A percentile compares a stretch with the other conserved stretches of the same genome.
Evolutionary conservation across 768 basidiomycete species (phyloP).

Genomic region (Clitopilus hobsonii): DNA sequence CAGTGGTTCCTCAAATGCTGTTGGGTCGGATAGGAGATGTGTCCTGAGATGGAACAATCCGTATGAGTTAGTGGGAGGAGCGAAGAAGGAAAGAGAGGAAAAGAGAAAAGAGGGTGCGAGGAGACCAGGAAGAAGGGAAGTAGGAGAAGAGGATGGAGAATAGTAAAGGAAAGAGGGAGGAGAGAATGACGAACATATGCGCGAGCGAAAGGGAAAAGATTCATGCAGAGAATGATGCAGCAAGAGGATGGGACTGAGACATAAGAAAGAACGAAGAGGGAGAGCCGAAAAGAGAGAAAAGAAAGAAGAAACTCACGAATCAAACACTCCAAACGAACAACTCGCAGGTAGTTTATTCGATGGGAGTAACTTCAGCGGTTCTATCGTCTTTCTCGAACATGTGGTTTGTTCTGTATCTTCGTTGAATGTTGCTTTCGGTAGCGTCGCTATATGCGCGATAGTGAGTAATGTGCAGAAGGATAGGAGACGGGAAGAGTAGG

Average conservation of each 20-base stretch:
- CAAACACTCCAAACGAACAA: slow-evolving; percentile 78
- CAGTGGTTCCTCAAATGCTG: slow-evolving; percentile 86
- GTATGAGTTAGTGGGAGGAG: slow-evolving; percentile 2
- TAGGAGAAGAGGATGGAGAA: no score
- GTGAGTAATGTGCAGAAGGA: neutral
- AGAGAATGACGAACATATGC: no score
- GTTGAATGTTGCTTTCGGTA: slow-evolving; percentile 71
- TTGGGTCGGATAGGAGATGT: slow-evolving; percentile 75
- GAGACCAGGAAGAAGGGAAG: no score
- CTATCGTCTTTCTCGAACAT: slow-evolving; percentile 48
- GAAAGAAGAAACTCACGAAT: slow-evolving; percentile 51
- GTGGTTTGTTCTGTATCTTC: slow-evolving; percentile 58
- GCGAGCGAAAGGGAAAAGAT: neutral
- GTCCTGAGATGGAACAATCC: slow-evolving; percentile 40
- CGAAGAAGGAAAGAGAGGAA: neutral
- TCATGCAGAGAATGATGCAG: no score
- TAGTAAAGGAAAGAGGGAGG: neutral
- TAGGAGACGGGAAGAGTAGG: neutral
- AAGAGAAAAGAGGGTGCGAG: no score
- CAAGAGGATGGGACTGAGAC: no score
- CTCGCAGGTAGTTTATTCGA: slow-evolving; percentile 32
- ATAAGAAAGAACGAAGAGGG: no score
- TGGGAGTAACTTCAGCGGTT: slow-evolving; percentile 42
- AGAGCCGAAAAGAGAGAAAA: neutral
- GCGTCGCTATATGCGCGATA: slow-evolving; percentile 38